These are phyloP conservation scores for Quercus lobata DNA, from an alignment of 331 rosid genomes.

Conservation along the genomic window DNA sequence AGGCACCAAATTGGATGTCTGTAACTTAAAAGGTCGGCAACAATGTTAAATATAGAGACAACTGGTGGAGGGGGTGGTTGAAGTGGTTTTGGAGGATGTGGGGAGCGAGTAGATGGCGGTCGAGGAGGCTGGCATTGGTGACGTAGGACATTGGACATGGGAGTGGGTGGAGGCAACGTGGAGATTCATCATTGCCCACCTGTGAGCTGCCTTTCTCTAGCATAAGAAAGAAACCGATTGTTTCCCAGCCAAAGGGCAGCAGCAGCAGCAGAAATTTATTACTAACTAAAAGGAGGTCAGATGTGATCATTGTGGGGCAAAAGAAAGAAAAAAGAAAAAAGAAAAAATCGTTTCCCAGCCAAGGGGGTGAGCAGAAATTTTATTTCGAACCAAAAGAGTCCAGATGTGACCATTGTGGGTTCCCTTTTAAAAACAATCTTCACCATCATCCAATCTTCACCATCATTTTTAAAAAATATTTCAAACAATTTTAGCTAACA, in stretches of 20 bases:
- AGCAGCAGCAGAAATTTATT: too few species aligned
- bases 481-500: not conserved
- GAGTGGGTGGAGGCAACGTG: too few species aligned
- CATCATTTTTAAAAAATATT: not conserved
- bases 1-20: not conserved
- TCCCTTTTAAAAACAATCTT: not conserved
- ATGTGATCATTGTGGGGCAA: too few species aligned
- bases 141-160: too few species aligned
- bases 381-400: too few species aligned
- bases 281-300: too few species aligned
- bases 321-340: too few species aligned
- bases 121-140: too few species aligned
- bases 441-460: slow-evolving; percentile 38
- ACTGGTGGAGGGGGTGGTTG: not conserved
- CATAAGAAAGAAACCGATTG: not conserved
- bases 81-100: too few species aligned
- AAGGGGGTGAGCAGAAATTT: not conserved
- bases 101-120: too few species aligned
- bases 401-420: not conserved
- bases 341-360: too few species aligned
- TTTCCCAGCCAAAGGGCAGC: too few species aligned
- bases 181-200: not conserved
- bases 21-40: not conserved
- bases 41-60: not conserved
- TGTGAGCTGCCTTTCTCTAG: not conserved